phyloP scores from a whole-genome alignment of 257 asterid genomes.

The Cynanchum wilfordii region DNA sequence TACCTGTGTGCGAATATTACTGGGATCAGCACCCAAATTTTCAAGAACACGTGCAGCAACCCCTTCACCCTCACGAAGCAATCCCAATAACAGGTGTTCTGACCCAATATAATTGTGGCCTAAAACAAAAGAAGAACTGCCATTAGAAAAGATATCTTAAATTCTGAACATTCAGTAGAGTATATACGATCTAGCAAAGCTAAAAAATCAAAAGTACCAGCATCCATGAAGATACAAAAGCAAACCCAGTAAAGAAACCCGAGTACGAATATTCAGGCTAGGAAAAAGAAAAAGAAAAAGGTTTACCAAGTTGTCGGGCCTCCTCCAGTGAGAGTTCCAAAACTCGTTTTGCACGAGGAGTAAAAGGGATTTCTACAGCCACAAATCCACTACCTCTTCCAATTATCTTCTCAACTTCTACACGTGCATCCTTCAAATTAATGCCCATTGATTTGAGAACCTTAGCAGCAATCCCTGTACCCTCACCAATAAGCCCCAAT shows the following conservation, averaged over 20 bases:
- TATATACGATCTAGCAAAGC: background rate
- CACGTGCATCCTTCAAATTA: conserved; percentile 96
- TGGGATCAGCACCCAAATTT: conserved; percentile 91
- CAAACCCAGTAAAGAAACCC: background rate
- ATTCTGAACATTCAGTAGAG: background rate
- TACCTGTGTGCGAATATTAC: conserved; percentile 89
- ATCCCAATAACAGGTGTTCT: conserved; percentile 92
- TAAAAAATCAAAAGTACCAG: background rate
- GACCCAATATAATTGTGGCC: conserved; percentile 99
- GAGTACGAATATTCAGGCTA: background rate
- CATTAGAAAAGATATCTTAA: background rate
- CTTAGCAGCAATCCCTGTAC: conserved; percentile 99
- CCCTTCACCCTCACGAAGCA: conserved; percentile 98
- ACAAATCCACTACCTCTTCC: conserved; percentile 98
- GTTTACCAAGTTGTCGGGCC: conserved; percentile 95
- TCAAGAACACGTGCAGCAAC: conserved; percentile 98
- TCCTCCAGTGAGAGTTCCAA: conserved; percentile 94
- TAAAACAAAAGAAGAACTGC: conserved; percentile 18
- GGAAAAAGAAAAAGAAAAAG: background rate
- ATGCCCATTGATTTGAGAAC: conserved; percentile 97
- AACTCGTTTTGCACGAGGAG: conserved; percentile 98
- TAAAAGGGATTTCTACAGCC: conserved; percentile 96
- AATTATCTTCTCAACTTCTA: conserved; percentile 93
- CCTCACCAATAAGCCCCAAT: conserved; percentile 95
- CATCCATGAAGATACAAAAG: background rate